Conservation (phyloP, 805 yeast genomes). For the Ogataea kodamae region DNA sequence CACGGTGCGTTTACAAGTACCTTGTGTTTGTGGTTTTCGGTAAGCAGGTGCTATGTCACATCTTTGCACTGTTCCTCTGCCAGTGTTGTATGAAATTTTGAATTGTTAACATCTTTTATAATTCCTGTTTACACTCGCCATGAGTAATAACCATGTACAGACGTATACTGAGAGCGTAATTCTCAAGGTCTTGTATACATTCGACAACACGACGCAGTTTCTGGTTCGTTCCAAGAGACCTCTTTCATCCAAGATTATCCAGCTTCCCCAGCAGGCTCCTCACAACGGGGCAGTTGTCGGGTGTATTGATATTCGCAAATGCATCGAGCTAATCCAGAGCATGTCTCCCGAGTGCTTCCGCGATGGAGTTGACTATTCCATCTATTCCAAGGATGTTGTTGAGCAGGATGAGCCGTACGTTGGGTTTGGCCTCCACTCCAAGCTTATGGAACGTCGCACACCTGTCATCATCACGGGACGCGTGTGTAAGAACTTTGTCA, state of each 20-base stretch:
- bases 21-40: conserved; percentile 6
- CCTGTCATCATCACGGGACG: conserved; percentile 48
- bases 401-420: conserved; percentile 51
- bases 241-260: conserved; percentile 38
- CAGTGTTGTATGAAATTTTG: conserved; percentile 3
- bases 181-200: conserved; percentile 39
- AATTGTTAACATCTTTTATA: conserved; percentile 7
- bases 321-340: conserved; percentile 40
- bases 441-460: conserved; percentile 24
- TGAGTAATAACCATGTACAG: conserved; percentile 23
- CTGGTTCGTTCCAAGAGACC: conserved; percentile 38
- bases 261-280: conserved; percentile 41
- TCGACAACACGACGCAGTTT: conserved; percentile 41
- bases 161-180: conserved; percentile 27
- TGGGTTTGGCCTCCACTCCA: conserved; percentile 42
- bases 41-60: conserved; percentile 13
- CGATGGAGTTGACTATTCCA: conserved; percentile 41
- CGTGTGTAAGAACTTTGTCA: conserved; percentile 54
- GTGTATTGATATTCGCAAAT: conserved; percentile 41
- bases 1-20: conserved; percentile 8
- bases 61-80: background rate
- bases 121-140: conserved; percentile 5
- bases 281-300: conserved; percentile 40
- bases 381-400: conserved; percentile 45
- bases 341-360: conserved; percentile 47